These are phyloP conservation scores for Flagelloscypha sp. DNA, from an alignment of 768 basidiomycete species.

Conservation along the genomic window DNA sequence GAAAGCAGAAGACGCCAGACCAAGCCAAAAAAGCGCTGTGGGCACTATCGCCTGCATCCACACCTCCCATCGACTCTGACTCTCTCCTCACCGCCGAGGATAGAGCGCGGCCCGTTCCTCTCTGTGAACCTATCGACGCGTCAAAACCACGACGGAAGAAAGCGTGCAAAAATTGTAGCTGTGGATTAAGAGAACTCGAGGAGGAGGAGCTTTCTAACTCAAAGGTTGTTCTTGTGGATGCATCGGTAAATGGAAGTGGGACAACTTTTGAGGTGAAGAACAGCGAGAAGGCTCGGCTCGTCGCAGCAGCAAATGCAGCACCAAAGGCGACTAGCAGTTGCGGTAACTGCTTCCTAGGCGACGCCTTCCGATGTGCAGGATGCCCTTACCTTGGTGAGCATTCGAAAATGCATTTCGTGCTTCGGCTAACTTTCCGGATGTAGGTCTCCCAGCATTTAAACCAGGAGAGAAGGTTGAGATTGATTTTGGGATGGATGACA, in stretches of 20 bases:
- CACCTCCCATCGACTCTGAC: slow-evolving; percentile 75
- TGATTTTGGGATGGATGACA: slow-evolving; percentile 81
- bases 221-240: slow-evolving; percentile 65
- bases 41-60: slow-evolving; percentile 64
- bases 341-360: slow-evolving; percentile 95
- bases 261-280: slow-evolving; percentile 48
- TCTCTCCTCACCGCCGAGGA: slow-evolving; percentile 79
- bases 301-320: slow-evolving; percentile 58
- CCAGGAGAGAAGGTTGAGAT: slow-evolving; percentile 98
- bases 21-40: slow-evolving; percentile 86
- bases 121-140: slow-evolving; percentile 56
- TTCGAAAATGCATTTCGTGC: slow-evolving; percentile 3
- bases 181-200: slow-evolving; percentile 92
- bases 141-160: slow-evolving; percentile 64
- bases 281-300: slow-evolving; percentile 56
- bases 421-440: slow-evolving; percentile 6
- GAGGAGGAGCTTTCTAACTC: slow-evolving; percentile 61
- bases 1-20: slow-evolving; percentile 46
- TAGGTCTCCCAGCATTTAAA: slow-evolving; percentile 95
- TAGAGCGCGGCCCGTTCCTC: slow-evolving; percentile 65
- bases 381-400: slow-evolving; percentile 92
- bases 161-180: slow-evolving; percentile 95
- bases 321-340: slow-evolving; percentile 93
- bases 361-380: slow-evolving; percentile 93
- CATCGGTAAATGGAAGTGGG: slow-evolving; percentile 49